Evolutionary conservation across 805 yeast genomes (phyloP), one percentile per base, ranked within the genome.

Genomic region (Pichia cabralensis): DNA sequence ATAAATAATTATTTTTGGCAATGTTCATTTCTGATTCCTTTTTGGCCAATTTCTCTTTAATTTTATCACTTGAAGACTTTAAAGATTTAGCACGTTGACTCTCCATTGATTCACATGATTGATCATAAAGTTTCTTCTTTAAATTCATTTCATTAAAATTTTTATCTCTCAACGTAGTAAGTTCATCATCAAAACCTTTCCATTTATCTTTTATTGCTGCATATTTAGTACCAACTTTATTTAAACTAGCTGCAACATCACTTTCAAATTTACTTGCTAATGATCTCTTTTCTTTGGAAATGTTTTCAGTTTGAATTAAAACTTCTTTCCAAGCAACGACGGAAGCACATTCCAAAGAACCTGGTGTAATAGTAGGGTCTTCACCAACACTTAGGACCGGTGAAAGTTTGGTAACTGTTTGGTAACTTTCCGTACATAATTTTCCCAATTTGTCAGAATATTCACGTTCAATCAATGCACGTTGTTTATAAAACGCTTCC

Each of bases 261-360:
- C 63, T 47, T 13, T 65, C 68, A 35, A 88, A 56, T 34, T 81
- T 86, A 25, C 61, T 60, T 10, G 81, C 68, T 31, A 88, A 66
- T 33, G 67, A 58, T 18, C 55, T 52, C 45, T 75, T 76, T 46
- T 82, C 94, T 34, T 67, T 71, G 24, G 95, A 79, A 25, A 82
- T 71, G 17, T 68, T 61, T 56, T 88, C 96, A 1, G 95, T 83
- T 50, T 84, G 92, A 3, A 80, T 68, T 39, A 89, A 67, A 6
- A 88, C 71, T 43, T 85, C 94, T 29, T 73, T 84, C 98, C 98
- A 89, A 2, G 94, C 73, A 10, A 83, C 94, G 42, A 88, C 60
- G 12, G 82, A 67, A 0, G 96, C 95, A 43, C 82, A 70, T 52
- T 92, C 97, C 32, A 89, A 63, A 0, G 96, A 85, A 0, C 99